These are phyloP conservation scores for Fragaria ananassa DNA, from an alignment of 306 rosid species.

Conservation along the genomic window DNA sequence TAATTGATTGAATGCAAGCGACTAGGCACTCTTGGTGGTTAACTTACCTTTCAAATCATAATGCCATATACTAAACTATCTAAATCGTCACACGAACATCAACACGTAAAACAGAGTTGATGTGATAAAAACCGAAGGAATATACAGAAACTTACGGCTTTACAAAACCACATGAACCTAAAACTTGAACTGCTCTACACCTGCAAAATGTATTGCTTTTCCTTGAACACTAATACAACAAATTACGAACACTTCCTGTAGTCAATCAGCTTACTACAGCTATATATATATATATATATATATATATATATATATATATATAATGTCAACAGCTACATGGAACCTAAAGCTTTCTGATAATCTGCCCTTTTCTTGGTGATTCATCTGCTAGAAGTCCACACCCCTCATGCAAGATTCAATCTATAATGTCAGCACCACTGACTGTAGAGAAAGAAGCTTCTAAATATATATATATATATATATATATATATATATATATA, in stretches of 20 bases:
- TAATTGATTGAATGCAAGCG: too few relatives aligned
- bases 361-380: conserved; percentile 8
- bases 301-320: too few relatives aligned
- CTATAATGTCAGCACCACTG: background rate
- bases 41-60: too few relatives aligned
- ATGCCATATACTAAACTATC: too few relatives aligned
- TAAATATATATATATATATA: too few relatives aligned
- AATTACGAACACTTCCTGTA: background rate
- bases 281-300: background rate
- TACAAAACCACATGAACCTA: conserved; percentile 15
- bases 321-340: background rate
- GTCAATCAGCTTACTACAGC: conserved; percentile 1
- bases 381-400: background rate
- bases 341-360: conserved; percentile 21
- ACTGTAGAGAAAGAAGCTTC: background rate
- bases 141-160: background rate
- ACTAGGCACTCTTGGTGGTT: too few relatives aligned
- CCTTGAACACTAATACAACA: conserved; percentile 15
- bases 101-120: background rate
- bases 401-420: background rate
- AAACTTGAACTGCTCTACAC: conserved; percentile 12
- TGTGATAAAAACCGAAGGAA: background rate
- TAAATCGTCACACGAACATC: background rate
- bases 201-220: background rate
- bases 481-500: too few relatives aligned